Percentiles rank a stretch among this genome's conserved stretches.
Evolutionary conservation across 1,139 yeast genomes (phyloP).

Genomic region (Debaryomyces sp.): DNA sequence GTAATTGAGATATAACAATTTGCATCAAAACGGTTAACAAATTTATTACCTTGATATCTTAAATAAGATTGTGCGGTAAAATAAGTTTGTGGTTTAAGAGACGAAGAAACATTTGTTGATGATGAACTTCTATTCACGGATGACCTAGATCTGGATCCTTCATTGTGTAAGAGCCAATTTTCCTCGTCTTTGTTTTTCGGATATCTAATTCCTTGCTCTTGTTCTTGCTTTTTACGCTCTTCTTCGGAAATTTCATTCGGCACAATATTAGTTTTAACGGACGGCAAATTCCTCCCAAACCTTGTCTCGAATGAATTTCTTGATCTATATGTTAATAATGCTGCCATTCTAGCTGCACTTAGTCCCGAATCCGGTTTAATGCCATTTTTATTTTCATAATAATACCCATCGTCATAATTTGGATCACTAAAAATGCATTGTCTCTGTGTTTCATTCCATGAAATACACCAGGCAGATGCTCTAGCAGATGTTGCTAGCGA

Average conservation of each 20-base stretch:
- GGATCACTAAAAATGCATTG: slow-evolving; percentile 96
- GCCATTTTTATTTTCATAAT: slow-evolving; percentile 60
- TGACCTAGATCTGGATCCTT: slow-evolving; percentile 34
- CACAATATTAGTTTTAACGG: slow-evolving; percentile 10
- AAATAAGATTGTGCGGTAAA: slow-evolving; percentile 95
- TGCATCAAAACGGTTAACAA: slow-evolving; percentile 88
- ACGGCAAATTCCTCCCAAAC: slow-evolving; percentile 79
- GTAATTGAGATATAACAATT: slow-evolving; percentile 95
- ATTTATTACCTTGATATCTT: slow-evolving; percentile 91
- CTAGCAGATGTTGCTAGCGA: slow-evolving; percentile 94
- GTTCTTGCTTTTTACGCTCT: slow-evolving; percentile 13
- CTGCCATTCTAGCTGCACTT: slow-evolving; percentile 98
- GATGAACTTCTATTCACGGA: slow-evolving; percentile 13
- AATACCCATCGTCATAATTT: slow-evolving; percentile 84
- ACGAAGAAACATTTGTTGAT: slow-evolving; percentile 1
- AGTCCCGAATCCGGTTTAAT: slow-evolving; percentile 80
- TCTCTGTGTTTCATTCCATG: slow-evolving; percentile 98
- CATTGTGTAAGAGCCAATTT: slow-evolving; percentile 48
- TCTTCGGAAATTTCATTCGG: slow-evolving; percentile 14
- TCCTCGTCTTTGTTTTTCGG: slow-evolving; percentile 50
- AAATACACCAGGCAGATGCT: slow-evolving; percentile 97
- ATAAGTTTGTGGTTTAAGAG: slow-evolving; percentile 70
- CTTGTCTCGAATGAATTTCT: slow-evolving; percentile 88
- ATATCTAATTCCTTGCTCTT: slow-evolving; percentile 26
- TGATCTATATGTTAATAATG: slow-evolving; percentile 87